Conservation (phyloP, 345 rosid species). For the Bruguiera parviflora region DNA sequence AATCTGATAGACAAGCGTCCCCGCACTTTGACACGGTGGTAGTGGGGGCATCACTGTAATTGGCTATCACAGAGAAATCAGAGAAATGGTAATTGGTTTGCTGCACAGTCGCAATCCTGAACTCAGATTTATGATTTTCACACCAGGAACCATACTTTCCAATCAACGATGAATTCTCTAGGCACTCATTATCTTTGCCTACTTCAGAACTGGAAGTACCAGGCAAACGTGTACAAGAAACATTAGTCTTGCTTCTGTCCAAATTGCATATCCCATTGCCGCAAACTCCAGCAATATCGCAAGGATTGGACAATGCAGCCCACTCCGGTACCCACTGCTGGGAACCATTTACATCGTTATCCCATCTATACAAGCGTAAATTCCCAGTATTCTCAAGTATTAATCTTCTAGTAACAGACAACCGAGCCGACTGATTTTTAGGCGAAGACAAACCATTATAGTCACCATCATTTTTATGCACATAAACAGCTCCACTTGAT, state of each 20-base stretch:
- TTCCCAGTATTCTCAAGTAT: conserved; percentile 76
- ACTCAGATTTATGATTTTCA: conserved; percentile 29
- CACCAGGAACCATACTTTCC: conserved; percentile 40
- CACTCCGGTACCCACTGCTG: conserved; percentile 83
- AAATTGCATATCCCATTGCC: conserved; percentile 78
- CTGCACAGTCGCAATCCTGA: conserved; percentile 54
- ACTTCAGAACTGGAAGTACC: conserved; percentile 41
- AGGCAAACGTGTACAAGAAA: conserved; percentile 70
- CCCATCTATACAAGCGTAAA: conserved; percentile 77
- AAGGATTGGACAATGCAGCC: conserved; percentile 92
- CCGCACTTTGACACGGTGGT: conserved; percentile 52
- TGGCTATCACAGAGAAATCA: conserved; percentile 52
- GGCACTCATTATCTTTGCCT: conserved; percentile 38
- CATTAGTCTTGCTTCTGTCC: conserved; percentile 66
- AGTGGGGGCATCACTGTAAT: conserved; percentile 55
- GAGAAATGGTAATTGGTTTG: conserved; percentile 80
- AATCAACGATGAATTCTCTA: conserved; percentile 42
- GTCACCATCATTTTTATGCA: conserved; percentile 67
- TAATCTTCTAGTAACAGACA: conserved; percentile 48
- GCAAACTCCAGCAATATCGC: conserved; percentile 80
- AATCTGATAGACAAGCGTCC: conserved; percentile 64
- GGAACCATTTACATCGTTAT: conserved; percentile 68
- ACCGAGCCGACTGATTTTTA: conserved; percentile 31
- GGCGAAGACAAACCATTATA: conserved; percentile 38
- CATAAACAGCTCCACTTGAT: conserved; percentile 67